These are phyloP conservation scores for Boletus rex-veris DNA, from an alignment of 768 basidiomycete species.

Conservation along the genomic window DNA sequence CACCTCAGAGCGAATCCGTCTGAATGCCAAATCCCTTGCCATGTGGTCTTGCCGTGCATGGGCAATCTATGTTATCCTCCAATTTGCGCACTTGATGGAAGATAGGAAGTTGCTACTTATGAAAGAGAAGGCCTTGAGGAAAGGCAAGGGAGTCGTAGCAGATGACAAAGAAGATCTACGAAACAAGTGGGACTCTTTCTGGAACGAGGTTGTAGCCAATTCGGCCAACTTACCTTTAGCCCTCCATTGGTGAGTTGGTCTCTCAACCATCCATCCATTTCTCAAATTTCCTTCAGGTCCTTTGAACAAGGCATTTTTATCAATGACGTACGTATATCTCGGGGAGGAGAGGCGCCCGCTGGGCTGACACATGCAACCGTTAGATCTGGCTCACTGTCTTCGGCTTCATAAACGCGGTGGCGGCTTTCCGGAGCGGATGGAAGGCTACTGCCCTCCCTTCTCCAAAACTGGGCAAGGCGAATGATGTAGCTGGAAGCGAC, in stretches of 20 bases:
- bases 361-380: slow-evolving; percentile 9
- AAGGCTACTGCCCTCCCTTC: slow-evolving; percentile 50
- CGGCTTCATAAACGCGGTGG: slow-evolving; percentile 48
- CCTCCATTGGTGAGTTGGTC: slow-evolving; percentile 66
- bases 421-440: slow-evolving; percentile 69
- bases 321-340: slow-evolving; percentile 49
- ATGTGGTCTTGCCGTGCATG: slow-evolving; percentile 80
- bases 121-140: slow-evolving; percentile 53
- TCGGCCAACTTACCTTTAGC: slow-evolving; percentile 77
- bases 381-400: slow-evolving; percentile 42
- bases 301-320: slow-evolving; percentile 61
- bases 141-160: slow-evolving; percentile 50
- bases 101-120: slow-evolving; percentile 57
- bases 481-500: slow-evolving; percentile 3
- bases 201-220: slow-evolving; percentile 71
- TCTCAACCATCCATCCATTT: neutral
- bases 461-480: neutral
- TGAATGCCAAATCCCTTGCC: slow-evolving; percentile 48
- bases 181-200: slow-evolving; percentile 62
- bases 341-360: neutral
- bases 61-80: slow-evolving; percentile 75
- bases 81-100: slow-evolving; percentile 68
- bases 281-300: slow-evolving; percentile 47
- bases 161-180: slow-evolving; percentile 54
- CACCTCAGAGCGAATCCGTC: slow-evolving; percentile 38